Evolutionary conservation across 2,329 filamentous ascomycete genomes (phyloP), one percentile per base, ranked within the genome.

Genomic region (Xylaria polymorpha): DNA sequence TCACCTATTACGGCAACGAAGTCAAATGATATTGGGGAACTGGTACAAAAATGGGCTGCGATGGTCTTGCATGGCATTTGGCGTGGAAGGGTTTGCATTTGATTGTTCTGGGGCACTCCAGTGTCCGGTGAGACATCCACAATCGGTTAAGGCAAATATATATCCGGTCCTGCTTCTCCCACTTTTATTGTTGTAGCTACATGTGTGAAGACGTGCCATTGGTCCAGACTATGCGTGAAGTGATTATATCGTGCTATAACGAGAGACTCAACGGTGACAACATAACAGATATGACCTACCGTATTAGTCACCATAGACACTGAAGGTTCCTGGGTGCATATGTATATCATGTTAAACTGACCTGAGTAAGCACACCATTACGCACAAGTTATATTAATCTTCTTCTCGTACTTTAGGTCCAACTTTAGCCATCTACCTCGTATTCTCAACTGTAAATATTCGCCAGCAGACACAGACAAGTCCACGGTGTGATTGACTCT

Each of bases 31-130:
- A 68, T 72, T 72, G 74, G 77, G 70, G 74, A 73, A 71, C 72
- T 68, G 68, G 69, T 56, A 73, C 71, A 67, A 70, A 77, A 74
- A 74, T 69, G 72, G 76, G 65, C 72, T 72, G 62, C 71, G 72
- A 70, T 68, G 74, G 74, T 75, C 71, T 69, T 73, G 71, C 74
- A 75, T 74, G 75, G 73, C 72, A 76, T 75, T 61, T 71, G 73
- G 77, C 72, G 73, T 72, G 70, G 71, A 75, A 71, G 64, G 75
- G 69, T 76, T 70, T 78, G 66, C 73, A 69, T 75, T 76, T 73
- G 71, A 74, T 75, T 58, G 58, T 56, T 70, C 61, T 68, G 53
- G 14, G 43, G 56, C 22, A 59, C 66, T 48, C 53, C 58, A 66
- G 64, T 61, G 56, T 70, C 68, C 62, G 67, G 63, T 74, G 68